Base-by-base conservation (phyloP, 2,329 filamentous ascomycete genomes). In the Exophiala dermatitidis region DNA sequence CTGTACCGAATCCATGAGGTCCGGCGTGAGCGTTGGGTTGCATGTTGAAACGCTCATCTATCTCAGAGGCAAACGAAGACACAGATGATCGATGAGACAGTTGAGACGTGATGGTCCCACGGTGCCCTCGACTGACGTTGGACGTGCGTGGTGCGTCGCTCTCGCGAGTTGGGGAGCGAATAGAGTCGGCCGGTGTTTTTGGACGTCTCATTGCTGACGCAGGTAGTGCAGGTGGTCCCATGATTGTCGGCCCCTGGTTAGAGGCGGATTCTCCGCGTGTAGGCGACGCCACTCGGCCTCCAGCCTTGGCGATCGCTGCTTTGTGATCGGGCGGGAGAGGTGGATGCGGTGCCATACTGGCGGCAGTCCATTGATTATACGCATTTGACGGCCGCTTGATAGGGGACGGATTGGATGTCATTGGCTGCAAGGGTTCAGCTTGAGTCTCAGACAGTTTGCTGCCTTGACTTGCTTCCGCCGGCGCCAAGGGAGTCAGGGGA, bases 31-130 rank as follows among this genome's bases (percentile, higher is more conserved):
- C 79, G 53, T 79, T 69, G 28, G 69, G 71, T 7, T 81, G 78
- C 38, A 89, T 84, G 66, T 94, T 90, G 76, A 98, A 97, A 38
- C 91, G 82, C 55, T 84, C 84, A 64, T 98, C 93, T 19, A 98
- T 75, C 70, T 98, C 93, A 0, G 93, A 97, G 4, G 84, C 89
- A 67, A 98, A 98, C 0, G 93, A 97, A 0, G 93, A 95, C 4
- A 97, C 82, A 0, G 93, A 98, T 2, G 90, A 94, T 60, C 87
- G 83, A 41, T 86, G 81, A 60, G 81, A 81, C 40, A 71, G 65
- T 57, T 74, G 66, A 55, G 72, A 74, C 41, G 58, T 51, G 41
- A 59, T 43, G 7, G 59, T 61, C 42, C 69, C 71, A 56, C 61
- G 66, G 54, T 67, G 68, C 10, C 43, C 43, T 10, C 56, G 52